Base-by-base conservation (phyloP, 2,329 filamentous ascomycete genomes). In the Didymosphaeria variabile region DNA sequence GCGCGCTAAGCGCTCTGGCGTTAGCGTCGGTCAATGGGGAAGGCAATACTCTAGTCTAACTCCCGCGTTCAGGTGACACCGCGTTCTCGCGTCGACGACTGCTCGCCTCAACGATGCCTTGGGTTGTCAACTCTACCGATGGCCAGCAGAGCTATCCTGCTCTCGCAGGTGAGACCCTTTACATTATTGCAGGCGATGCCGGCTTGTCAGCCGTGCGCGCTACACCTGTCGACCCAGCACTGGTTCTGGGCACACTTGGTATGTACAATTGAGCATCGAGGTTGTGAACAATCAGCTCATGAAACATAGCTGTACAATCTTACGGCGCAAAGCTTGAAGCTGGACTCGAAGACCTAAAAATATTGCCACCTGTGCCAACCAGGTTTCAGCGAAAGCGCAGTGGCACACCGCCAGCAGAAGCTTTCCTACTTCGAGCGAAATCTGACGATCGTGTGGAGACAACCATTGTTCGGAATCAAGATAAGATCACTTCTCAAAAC, bases 381-480 rank as follows among this genome's bases (percentile, higher is more conserved):
- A 44, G 61, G 38, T 47, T 60, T 2, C 32, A 54, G 50, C 32
- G 44, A 23, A 36, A 53, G 34, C 12, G 40, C n/a, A 53, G 34
- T 17, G 21, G 38, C 21, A 57, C 63, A n/a, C 56, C 59, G 23
- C 55, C 55, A 40, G 23, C 15, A n/a, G 64, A 69, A 31, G 60
- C 51, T 17, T 73, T 73, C 34, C 46, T 66, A 23, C 58, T 78
- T 36, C 63, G 68, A 26, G 67, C 67, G 44, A 57, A 53, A n/a
- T 56, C 29, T 5, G 53, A 62, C 23, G 59, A 52, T 5, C 62
- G 34, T 19, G 54, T 54, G 5, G 74, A 78, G 55, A 62, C 72
- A 15, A 64, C 77, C 1, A 59, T 78, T 3, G 59, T 78, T 36
- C 71, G 76, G 7, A 60, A 71, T 45, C 64, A 62, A 23, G 76